phyloP scores from a whole-genome alignment of 2,329 filamentous ascomycete genomes.

The Ophiosphaerella korrae region DNA sequence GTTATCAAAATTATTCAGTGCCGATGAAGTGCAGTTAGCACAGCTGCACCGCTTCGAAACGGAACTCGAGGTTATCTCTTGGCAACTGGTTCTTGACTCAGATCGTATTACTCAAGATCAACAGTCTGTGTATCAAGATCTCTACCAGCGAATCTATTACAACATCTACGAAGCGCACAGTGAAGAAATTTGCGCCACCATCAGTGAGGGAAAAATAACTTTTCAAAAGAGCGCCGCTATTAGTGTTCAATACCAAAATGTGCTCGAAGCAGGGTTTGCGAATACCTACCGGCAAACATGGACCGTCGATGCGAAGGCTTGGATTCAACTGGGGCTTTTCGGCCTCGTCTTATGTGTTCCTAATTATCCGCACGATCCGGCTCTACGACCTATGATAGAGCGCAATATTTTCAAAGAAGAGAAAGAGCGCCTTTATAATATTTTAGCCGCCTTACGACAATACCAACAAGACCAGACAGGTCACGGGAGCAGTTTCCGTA shows the following conservation, averaged over 20 bases:
- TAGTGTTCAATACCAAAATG: slow-evolving; percentile 39
- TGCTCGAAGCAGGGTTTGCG: slow-evolving; percentile 28
- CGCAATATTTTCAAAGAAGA: slow-evolving; percentile 63
- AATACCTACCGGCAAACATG: slow-evolving; percentile 9
- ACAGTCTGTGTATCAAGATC: slow-evolving; percentile 27
- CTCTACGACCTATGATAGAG: slow-evolving; percentile 66
- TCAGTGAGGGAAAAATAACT: slow-evolving; percentile 4
- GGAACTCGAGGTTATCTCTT: slow-evolving; percentile 47
- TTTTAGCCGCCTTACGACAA: slow-evolving; percentile 63
- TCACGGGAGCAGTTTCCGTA: slow-evolving; percentile 69
- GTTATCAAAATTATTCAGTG: slow-evolving; percentile 32
- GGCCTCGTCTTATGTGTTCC: slow-evolving; percentile 83
- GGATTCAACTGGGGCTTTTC: slow-evolving; percentile 76
- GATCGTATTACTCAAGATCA: slow-evolving; percentile 41
- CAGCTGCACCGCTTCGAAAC: slow-evolving; percentile 49
- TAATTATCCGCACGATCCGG: slow-evolving; percentile 84
- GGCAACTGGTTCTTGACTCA: slow-evolving; percentile 42
- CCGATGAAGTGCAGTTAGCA: slow-evolving; percentile 46
- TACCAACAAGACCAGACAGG: slow-evolving; percentile 74
- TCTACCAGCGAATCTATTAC: slow-evolving; percentile 31
- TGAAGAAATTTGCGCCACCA: slow-evolving; percentile 13
- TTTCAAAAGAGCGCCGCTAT: slow-evolving; percentile 18
- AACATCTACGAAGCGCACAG: slow-evolving; percentile 30
- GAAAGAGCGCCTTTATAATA: slow-evolving; percentile 59
- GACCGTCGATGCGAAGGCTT: slow-evolving; percentile 57